Evolutionary conservation across 2,329 filamentous ascomycete genomes (phyloP).

Genomic region (Verruconis gallopava): DNA sequence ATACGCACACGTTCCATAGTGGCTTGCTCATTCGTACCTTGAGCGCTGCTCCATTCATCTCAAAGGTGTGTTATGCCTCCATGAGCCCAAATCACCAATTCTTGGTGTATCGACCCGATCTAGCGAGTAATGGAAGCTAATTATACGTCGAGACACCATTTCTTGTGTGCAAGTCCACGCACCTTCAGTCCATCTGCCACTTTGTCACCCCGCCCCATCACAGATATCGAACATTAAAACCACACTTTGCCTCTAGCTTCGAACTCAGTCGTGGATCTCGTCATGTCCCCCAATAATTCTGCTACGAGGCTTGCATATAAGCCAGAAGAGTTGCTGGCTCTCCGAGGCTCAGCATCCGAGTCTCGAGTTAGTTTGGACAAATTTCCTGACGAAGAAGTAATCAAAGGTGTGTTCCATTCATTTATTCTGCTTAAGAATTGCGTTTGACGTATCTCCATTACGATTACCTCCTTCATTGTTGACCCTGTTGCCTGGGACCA

Average conservation of each 20-base stretch:
- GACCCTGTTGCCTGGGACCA: no score
- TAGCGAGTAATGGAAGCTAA: no score
- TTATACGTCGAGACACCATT: constrained; percentile 9
- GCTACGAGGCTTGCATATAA: constrained; percentile 19
- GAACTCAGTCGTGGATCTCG: no score
- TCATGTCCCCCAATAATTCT: background rate
- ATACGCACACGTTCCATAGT: constrained; percentile 6
- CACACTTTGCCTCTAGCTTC: background rate
- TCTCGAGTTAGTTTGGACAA: constrained; percentile 29
- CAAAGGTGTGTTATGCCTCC: background rate
- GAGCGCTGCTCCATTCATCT: background rate
- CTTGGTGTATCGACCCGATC: no score
- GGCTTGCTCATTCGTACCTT: constrained; percentile 2
- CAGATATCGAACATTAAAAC: background rate
- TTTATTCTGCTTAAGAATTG: no score
- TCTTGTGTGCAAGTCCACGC: constrained; percentile 1
- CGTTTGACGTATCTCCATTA: no score
- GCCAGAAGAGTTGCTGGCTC: constrained; percentile 28
- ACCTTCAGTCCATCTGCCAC: no score
- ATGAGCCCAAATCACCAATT: no score
- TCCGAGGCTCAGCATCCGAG: constrained; percentile 28
- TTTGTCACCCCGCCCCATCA: background rate
- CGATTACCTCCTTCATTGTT: no score
- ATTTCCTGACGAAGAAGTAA: constrained; percentile 28
- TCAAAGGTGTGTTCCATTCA: constrained; percentile 30